These are phyloP conservation scores for Phytophthora fragariaefolia DNA, from an alignment of 352 stramenopile species.

Conservation along the genomic window DNA sequence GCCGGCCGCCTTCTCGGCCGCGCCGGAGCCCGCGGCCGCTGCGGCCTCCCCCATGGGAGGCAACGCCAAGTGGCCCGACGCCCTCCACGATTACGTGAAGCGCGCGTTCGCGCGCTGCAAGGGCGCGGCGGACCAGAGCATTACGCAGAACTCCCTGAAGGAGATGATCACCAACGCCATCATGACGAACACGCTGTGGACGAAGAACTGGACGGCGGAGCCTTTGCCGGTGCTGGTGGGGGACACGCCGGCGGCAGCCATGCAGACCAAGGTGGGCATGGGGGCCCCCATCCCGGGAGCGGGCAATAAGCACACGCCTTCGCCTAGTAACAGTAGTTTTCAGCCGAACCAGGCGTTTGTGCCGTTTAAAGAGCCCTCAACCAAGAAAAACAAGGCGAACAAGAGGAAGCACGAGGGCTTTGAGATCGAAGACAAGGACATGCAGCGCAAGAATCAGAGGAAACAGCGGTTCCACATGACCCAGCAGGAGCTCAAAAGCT, in stretches of 20 bases:
- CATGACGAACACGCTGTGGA: constrained; percentile 85
- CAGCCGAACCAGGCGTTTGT: constrained; percentile 48
- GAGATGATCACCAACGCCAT: constrained; percentile 87
- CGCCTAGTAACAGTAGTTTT: constrained; percentile 36
- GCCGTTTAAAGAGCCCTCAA: constrained; percentile 47
- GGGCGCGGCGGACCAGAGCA: constrained; percentile 69
- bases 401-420: constrained; percentile 74
- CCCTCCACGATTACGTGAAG: constrained; percentile 89
- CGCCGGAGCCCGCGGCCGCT: constrained; percentile 16
- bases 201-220: constrained; percentile 83
- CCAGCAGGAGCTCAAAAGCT: constrained; percentile 63
- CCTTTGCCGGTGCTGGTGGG: constrained; percentile 74
- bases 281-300: constrained; percentile 19
- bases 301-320: constrained; percentile 27
- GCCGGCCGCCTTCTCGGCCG: constrained; percentile 11
- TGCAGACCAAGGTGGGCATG: constrained; percentile 37
- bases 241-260: constrained; percentile 37
- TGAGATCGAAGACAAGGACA: constrained; percentile 47
- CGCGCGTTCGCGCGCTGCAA: constrained; percentile 84
- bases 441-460: constrained; percentile 78
- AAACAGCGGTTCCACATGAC: constrained; percentile 81
- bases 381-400: constrained; percentile 66
- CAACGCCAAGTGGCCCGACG: constrained; percentile 83
- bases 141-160: constrained; percentile 85
- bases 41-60: constrained; percentile 28